Percentiles rank a stretch among this genome's conserved stretches.
Conservation (phyloP, 1,284 basidiomycete genomes). For the Anthracocystis panici-leucophaei region DNA sequence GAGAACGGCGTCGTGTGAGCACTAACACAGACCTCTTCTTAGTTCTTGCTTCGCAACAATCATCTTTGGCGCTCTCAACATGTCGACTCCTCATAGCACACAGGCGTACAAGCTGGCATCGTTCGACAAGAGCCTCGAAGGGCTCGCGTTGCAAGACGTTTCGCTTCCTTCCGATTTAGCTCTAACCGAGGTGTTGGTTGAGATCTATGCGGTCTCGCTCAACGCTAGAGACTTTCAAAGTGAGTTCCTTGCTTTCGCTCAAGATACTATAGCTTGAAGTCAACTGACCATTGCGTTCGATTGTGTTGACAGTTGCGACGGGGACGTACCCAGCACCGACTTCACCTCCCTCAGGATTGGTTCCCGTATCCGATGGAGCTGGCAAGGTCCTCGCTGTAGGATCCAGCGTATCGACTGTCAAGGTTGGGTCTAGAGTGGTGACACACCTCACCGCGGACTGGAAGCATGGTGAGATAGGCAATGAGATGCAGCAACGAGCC, state of each 20-base stretch:
- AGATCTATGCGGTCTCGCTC: slow-evolving; percentile 41
- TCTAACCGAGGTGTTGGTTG: slow-evolving; percentile 27
- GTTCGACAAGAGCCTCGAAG: slow-evolving; percentile 29
- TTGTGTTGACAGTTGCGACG: slow-evolving; percentile 11
- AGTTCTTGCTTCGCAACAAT: background rate
- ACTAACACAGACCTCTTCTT: background rate
- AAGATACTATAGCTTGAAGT: too few species aligned
- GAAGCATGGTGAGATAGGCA: slow-evolving; percentile 37
- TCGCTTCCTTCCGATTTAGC: slow-evolving; percentile 20
- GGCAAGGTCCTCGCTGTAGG: slow-evolving; percentile 34
- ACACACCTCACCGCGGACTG: slow-evolving; percentile 41
- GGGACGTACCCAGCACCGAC: slow-evolving; percentile 41
- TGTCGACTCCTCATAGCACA: slow-evolving; percentile 23
- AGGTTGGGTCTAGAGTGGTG: slow-evolving; percentile 27
- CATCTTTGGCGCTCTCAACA: background rate
- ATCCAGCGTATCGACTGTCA: slow-evolving; percentile 19
- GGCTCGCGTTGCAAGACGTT: slow-evolving; percentile 19
- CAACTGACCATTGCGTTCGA: too few species aligned
- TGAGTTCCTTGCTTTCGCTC: background rate
- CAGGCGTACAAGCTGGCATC: slow-evolving; percentile 33
- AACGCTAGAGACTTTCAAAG: slow-evolving; percentile 51
- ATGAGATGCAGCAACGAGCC: slow-evolving; percentile 40
- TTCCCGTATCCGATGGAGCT: slow-evolving; percentile 43
- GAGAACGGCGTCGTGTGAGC: too few species aligned
- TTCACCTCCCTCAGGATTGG: slow-evolving; percentile 16